These are phyloP conservation scores for Sarocladiaceae sp. DNA, from an alignment of 2,329 filamentous ascomycete genomes.

Conservation along the genomic window DNA sequence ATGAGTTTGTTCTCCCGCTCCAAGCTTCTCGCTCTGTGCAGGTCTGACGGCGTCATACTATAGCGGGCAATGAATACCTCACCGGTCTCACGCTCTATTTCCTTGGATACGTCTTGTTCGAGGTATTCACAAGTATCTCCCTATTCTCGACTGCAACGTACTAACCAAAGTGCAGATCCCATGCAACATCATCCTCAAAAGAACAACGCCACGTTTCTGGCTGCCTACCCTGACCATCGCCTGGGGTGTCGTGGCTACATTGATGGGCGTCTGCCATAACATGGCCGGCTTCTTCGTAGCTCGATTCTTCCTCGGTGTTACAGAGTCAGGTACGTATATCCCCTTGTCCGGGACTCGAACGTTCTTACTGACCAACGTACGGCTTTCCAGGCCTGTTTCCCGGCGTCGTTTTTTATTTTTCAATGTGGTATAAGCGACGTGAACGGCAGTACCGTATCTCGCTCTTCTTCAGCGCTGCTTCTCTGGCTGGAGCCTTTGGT, in stretches of 20 bases:
- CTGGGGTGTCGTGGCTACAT: constrained; percentile 41
- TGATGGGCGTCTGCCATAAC: constrained; percentile 40
- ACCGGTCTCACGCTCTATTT: constrained; percentile 63
- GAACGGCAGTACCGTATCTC: constrained; percentile 50
- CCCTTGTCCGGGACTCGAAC: background rate
- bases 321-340: constrained; percentile 26
- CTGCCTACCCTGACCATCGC: constrained; percentile 49
- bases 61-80: constrained; percentile 56
- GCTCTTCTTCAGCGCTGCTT: constrained; percentile 49
- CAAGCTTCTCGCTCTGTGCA: constrained; percentile 2
- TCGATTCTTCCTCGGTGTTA: constrained; percentile 49
- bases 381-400: constrained; percentile 45
- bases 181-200: constrained; percentile 56
- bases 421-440: constrained; percentile 49
- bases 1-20: constrained; percentile 37
- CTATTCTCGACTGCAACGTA: too few species aligned
- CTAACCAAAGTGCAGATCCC: too few species aligned
- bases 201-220: constrained; percentile 51
- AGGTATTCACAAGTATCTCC: constrained; percentile 27
- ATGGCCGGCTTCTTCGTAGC: constrained; percentile 45
- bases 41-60: background rate
- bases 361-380: background rate
- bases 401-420: constrained; percentile 43
- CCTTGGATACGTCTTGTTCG: constrained; percentile 51
- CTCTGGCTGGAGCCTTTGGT: constrained; percentile 50